Base-by-base conservation (phyloP, 2,329 filamentous ascomycete species). In the Trichoderma koningiopsis region DNA sequence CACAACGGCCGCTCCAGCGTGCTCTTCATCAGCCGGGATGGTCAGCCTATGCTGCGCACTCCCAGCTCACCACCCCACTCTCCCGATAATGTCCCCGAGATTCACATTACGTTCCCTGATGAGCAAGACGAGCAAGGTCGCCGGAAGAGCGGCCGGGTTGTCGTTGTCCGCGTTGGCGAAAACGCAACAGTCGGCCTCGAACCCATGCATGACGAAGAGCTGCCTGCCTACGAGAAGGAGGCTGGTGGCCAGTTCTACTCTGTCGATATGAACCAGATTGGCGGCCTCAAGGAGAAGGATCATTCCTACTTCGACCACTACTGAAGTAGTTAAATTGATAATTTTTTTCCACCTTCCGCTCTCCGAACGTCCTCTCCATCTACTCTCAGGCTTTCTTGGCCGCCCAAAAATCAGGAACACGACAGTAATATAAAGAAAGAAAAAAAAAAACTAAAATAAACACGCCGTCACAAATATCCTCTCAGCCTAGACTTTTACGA, bases 51-150 rank as follows among this genome's bases (percentile, higher is more conserved):
- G 81, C 88, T 95, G 73, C 86, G 89, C 72, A 92, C 92, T 81
- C 91, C 92, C 37, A 85, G 87, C 70, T 91, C 89, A 72, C 91
- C 93, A 19, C 92, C 94, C 27, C 84, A 91, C 75, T 92, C 91
- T 57, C 91, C 92, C n/a, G 92, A 88, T 80, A 91, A 92, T 73
- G 87, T 98, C 33, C 96, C 96, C 24, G 92, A 98, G 83, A 99
- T 99, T 76, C 93, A 94, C 81, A 97, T 99, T 80, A 98, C 96
- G 43, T 98, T 99, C 84, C 96, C 96, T 19, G 93, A 96, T 75
- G 96, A 98, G 84, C 91, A 96, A 74, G 94, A 97, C 77, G 92
- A 93, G 74, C 84, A 88, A 67, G 95, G 95, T 74, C 93, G 90
- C 80, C 87, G 87, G 75, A 92, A 92, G 83, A 93, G 91, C 73